Percentiles rank a stretch among this genome's conserved stretches.
Conservation (phyloP, 208 protist species). For the Willaertia magna region DNA sequence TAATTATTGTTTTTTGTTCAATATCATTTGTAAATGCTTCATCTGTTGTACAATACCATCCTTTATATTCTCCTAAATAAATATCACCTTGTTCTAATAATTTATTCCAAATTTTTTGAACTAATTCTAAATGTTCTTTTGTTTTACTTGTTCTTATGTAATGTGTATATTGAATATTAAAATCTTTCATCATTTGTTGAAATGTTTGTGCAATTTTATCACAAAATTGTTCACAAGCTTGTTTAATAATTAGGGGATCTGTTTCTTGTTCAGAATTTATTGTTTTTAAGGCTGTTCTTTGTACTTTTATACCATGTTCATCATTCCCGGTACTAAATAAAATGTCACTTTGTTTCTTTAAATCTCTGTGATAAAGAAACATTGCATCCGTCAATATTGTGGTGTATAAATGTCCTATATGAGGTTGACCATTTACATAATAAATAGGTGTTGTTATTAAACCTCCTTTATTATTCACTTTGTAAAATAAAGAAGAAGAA, state of each 20-base stretch:
- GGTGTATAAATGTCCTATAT: slow-evolving; percentile 41
- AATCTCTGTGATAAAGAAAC: slow-evolving; percentile 1
- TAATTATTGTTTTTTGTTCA: slow-evolving; percentile 52
- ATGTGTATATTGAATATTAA: slow-evolving; percentile 71
- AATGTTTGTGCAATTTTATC: slow-evolving; percentile 70
- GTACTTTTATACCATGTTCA: slow-evolving; percentile 96
- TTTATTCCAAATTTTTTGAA: slow-evolving; percentile 65
- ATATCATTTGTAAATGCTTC: slow-evolving; percentile 78
- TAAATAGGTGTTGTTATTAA: slow-evolving; percentile 40
- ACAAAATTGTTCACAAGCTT: slow-evolving; percentile 71
- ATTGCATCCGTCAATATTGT: slow-evolving; percentile 27
- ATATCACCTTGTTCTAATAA: slow-evolving; percentile 78
- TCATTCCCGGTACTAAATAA: slow-evolving; percentile 93
- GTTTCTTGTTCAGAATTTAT: background rate
- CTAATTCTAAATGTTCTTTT: slow-evolving; percentile 53
- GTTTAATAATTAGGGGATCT: too few relatives aligned
- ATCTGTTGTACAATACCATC: slow-evolving; percentile 96
- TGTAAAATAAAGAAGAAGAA: too few relatives aligned
- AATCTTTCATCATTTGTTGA: slow-evolving; percentile 60
- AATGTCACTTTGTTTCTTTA: slow-evolving; percentile 51
- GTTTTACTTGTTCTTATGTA: slow-evolving; percentile 92
- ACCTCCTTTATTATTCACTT: too few relatives aligned
- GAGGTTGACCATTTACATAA: slow-evolving; percentile 36
- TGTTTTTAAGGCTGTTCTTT: slow-evolving; percentile 53
- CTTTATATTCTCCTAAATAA: slow-evolving; percentile 91